phyloP scores from a whole-genome alignment of 202 grass and related monocot genomes.

The Schoenoplectus tabernaemontani region DNA sequence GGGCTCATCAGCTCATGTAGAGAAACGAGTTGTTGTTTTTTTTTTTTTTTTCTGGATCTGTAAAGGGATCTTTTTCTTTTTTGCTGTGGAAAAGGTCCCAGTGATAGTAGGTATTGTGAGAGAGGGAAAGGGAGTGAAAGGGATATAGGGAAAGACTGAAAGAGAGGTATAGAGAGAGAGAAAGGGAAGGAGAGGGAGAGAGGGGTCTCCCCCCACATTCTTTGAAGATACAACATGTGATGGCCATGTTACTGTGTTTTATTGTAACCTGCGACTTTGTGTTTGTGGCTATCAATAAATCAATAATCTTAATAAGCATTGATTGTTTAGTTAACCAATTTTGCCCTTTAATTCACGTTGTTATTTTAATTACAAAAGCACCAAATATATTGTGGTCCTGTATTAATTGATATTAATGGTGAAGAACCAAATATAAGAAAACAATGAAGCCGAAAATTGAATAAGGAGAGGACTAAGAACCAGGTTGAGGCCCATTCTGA shows the following conservation, averaged over 20 bases:
- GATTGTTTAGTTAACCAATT: no score
- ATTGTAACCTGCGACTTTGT: slow-evolving; percentile 1
- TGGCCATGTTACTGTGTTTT: slow-evolving; percentile 17
- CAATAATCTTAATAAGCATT: no score
- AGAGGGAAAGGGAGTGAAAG: not conserved
- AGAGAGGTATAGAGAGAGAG: slow-evolving; percentile 26
- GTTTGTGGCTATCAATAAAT: slow-evolving; percentile 18
- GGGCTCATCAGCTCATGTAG: not conserved
- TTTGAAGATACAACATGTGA: slow-evolving; percentile 24
- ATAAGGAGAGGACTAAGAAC: not conserved
- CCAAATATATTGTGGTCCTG: not conserved
- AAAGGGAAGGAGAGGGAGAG: slow-evolving; percentile 57
- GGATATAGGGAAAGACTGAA: not conserved
- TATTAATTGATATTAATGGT: not conserved
- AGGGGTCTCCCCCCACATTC: slow-evolving; percentile 49
- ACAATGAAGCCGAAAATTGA: not conserved
- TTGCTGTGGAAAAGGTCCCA: slow-evolving; percentile 41
- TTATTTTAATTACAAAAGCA: not conserved
- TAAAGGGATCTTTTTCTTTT: slow-evolving; percentile 54
- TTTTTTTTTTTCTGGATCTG: slow-evolving; percentile 23
- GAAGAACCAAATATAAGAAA: not conserved
- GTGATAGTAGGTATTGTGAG: slow-evolving; percentile 22
- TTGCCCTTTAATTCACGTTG: no score
- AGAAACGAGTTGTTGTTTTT: slow-evolving; percentile 6
- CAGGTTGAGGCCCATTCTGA: not conserved